A percentile compares a stretch with the other conserved stretches of the same genome.
phyloP scores from a whole-genome alignment of 2,329 filamentous ascomycete species.

The Neofusicoccum kwambonambiense region DNA sequence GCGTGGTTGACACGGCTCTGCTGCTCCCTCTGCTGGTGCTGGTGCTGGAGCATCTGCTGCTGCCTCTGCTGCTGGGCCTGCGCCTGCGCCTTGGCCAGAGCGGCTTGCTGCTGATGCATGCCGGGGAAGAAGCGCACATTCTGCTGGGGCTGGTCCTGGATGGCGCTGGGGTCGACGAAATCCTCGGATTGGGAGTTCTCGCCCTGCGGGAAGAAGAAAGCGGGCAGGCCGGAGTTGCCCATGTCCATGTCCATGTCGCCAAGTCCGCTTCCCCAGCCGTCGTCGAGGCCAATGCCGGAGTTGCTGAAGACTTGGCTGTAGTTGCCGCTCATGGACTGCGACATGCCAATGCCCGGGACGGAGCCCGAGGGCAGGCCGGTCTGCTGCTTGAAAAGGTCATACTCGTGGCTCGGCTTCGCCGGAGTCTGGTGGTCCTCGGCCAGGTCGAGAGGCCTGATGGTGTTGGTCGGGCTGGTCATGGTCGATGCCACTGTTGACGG shows the following conservation, averaged over 20 bases:
- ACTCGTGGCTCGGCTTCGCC: slow-evolving; percentile 86
- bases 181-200: slow-evolving; percentile 45
- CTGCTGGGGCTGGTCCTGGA: slow-evolving; percentile 60
- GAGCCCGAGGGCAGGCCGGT: slow-evolving; percentile 88
- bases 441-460: slow-evolving; percentile 51
- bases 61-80: slow-evolving; percentile 49
- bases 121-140: slow-evolving; percentile 82
- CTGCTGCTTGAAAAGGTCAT: slow-evolving; percentile 93
- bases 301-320: slow-evolving; percentile 49
- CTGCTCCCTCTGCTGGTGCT: slow-evolving; percentile 35
- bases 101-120: slow-evolving; percentile 87
- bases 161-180: slow-evolving; percentile 72
- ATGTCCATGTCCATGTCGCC: slow-evolving; percentile 68
- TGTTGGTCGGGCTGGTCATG: slow-evolving; percentile 55
- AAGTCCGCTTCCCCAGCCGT: slow-evolving; percentile 53
- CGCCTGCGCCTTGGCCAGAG: slow-evolving; percentile 40
- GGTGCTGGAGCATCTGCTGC: slow-evolving; percentile 53
- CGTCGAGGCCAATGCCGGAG: slow-evolving; percentile 65
- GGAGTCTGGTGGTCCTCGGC: slow-evolving; percentile 56
- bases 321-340: slow-evolving; percentile 51
- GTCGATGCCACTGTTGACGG: slow-evolving; percentile 51
- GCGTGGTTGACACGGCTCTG: slow-evolving; percentile 28
- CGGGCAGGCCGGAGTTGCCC: slow-evolving; percentile 46
- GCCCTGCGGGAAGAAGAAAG: slow-evolving; percentile 62
- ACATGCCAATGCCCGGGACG: slow-evolving; percentile 65